Base-by-base conservation (phyloP, 352 stramenopile genomes). In the Pythium dissotocum region DNA sequence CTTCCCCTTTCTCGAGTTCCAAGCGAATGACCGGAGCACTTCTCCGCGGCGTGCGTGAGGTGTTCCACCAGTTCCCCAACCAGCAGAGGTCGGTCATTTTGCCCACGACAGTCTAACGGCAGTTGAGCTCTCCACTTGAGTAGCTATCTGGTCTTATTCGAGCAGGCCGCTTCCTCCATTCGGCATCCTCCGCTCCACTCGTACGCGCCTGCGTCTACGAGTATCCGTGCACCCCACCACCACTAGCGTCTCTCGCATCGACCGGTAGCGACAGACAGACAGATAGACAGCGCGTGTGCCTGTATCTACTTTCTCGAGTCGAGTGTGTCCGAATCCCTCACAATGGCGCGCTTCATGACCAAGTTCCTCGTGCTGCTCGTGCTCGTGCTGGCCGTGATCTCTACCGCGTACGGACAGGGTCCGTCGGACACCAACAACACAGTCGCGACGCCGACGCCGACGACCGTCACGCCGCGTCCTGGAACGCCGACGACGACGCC, bases 361-460 rank as follows among this genome's bases (percentile, higher is more conserved):
- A 49, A 44, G 12, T 18, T 63, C 33, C 18, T 38, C 33, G 36
- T 56, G 42, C 57, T 63, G 38, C 63, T 70, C 36, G 63, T 63
- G 63, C 54, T 69, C 33, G 32, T 59, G 33, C 33, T 64, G 33
- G 63, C 57, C 33, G 9, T 64, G 13, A n/a, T 33, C 44, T 24
- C 38, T 6, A 35, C 21, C 2, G 63, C 58, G 44, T 55, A 53
- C 26, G 63, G 56, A n/a, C 63, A 70, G 56, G 63, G 33, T 6
- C 63, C 63, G 24, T 69, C 63, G 21, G 63, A 64, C 24, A 64
- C 55, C 36, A 70, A 70, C 36, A 48, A 64, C 55, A 46, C 63
- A 18, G 26, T 30, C 42, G 9, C 10, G 14, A 46, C 38, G 18
- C 49, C 55, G 32, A 69, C 35, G 7, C 56, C 57, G 7, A 70